Evolutionary conservation across 441 rosid species (phyloP).

Genomic region (Theobroma grandiflorum): DNA sequence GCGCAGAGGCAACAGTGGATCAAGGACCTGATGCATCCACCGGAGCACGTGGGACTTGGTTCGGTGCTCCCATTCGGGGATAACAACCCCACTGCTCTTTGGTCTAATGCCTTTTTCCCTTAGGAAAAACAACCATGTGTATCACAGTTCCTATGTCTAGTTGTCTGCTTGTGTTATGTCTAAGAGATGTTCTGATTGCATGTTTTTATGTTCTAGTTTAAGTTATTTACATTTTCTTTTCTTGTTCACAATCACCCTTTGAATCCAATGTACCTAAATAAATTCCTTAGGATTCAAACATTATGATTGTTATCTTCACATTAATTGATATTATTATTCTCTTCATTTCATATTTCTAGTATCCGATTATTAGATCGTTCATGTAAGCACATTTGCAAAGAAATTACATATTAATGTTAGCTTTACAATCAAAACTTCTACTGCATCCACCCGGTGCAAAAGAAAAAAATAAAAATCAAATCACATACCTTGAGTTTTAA

Average conservation of each 20-base stretch:
- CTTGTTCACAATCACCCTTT: not conserved
- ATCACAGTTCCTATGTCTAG: not conserved
- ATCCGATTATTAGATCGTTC: not conserved
- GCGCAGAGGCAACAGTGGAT: constrained; percentile 17
- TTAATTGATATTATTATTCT: not conserved
- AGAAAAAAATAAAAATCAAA: not conserved
- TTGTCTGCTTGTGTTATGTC: not conserved
- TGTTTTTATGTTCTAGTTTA: not conserved
- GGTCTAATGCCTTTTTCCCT: constrained; percentile 7
- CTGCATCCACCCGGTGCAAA: not conserved
- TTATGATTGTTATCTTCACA: not conserved
- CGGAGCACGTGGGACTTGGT: constrained; percentile 11
- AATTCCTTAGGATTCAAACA: not conserved
- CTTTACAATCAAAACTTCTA: not conserved
- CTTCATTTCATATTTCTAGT: not conserved
- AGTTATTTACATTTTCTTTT: not conserved
- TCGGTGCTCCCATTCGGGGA: not conserved
- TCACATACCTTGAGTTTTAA: not conserved
- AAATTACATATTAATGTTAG: not conserved
- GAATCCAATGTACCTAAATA: not conserved
- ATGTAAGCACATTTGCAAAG: not conserved
- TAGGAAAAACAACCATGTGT: not conserved
- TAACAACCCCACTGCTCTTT: not conserved
- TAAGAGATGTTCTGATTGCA: no score
- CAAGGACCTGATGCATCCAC: not conserved